phyloP scores from a whole-genome alignment of 139 green algal genomes.

The Ettlia oleoabundans region DNA sequence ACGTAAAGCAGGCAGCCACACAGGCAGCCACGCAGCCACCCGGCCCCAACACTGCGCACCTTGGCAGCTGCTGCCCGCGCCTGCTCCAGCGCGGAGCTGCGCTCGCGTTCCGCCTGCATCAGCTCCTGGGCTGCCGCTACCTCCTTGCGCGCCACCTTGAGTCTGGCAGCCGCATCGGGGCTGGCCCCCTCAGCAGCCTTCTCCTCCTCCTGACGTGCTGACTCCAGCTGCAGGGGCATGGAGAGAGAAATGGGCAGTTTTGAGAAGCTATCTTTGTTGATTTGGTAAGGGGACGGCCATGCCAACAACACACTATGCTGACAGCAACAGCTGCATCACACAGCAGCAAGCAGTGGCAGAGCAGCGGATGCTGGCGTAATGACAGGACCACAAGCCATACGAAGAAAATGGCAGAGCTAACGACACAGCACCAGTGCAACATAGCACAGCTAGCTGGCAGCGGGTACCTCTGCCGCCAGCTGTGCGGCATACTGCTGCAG shows the following conservation, averaged over 20 bases:
- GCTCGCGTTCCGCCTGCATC: neutral
- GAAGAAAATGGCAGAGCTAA: neutral
- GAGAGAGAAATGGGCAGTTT: neutral
- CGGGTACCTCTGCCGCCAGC: conserved; percentile 11
- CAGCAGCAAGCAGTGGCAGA: no score
- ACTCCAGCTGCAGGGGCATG: neutral
- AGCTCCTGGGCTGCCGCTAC: neutral
- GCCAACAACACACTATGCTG: no score
- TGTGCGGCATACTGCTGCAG: neutral
- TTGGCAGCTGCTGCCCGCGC: neutral
- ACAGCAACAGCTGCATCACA: no score
- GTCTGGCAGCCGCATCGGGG: neutral
- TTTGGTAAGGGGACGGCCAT: no score
- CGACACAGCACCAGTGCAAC: neutral
- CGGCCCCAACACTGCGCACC: no score
- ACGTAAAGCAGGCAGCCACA: no score
- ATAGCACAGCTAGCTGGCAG: no score
- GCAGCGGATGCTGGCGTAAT: no score
- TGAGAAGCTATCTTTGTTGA: no score
- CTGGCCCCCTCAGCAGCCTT: neutral
- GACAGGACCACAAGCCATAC: no score
- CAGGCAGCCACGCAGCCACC: no score
- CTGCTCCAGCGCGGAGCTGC: neutral
- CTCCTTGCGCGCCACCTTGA: conserved; percentile 4
- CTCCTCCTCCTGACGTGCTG: neutral